phyloP scores from a whole-genome alignment of 139 green algal genomes.

The Chlorella vulgaris region DNA sequence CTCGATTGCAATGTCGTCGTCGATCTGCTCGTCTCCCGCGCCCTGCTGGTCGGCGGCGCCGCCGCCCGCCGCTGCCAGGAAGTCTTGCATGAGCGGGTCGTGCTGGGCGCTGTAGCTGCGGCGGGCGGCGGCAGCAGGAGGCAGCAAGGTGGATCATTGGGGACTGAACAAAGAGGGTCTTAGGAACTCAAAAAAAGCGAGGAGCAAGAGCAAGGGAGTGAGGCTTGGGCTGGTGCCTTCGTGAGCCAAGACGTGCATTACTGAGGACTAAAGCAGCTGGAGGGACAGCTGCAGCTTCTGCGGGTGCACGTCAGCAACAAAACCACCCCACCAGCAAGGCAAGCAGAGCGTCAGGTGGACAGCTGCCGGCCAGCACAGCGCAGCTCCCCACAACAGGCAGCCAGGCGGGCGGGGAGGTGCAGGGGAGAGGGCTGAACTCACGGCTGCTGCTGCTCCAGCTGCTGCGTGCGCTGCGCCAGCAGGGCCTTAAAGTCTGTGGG shows the following conservation, averaged over 20 bases:
- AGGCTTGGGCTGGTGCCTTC: no score
- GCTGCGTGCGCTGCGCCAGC: not conserved
- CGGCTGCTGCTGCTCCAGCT: not conserved
- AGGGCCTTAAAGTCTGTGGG: not conserved
- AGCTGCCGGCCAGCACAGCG: not conserved
- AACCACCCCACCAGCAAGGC: no score
- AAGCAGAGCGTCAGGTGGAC: no score
- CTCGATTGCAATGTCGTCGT: constrained; percentile 45
- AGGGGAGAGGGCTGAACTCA: not conserved
- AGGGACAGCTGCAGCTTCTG: no score
- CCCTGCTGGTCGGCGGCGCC: not conserved
- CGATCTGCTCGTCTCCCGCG: constrained; percentile 11
- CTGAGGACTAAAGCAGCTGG: no score
- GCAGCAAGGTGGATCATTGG: not conserved
- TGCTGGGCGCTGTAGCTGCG: not conserved
- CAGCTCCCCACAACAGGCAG: not conserved
- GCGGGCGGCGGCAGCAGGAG: no score
- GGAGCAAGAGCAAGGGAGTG: no score
- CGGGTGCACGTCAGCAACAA: no score
- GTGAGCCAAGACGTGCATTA: no score
- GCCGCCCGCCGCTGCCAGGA: not conserved
- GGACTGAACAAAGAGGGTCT: no score
- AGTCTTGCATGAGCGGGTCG: constrained; percentile 1
- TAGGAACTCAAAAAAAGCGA: no score
- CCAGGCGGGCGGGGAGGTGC: not conserved